A percentile compares a stretch with the other conserved stretches of the same genome.
Evolutionary conservation across 1,139 yeast species (phyloP).

Genomic region (Candida tropicalis): DNA sequence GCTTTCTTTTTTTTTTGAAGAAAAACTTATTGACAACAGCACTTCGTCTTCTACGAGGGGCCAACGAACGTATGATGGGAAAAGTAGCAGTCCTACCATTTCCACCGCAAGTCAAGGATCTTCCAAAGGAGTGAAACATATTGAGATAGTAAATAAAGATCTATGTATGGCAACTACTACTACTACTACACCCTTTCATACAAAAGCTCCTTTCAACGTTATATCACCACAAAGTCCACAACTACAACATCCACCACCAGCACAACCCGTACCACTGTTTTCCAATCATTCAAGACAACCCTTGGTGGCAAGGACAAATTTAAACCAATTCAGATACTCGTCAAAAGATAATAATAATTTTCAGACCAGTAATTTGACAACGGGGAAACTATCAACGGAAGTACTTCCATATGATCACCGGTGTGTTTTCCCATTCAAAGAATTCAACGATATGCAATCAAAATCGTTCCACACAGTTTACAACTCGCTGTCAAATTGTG

Average conservation of each 20-base stretch:
- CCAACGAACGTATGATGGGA: background rate
- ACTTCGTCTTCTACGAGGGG: background rate
- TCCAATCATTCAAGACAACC: slow-evolving; percentile 4
- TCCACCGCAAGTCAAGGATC: background rate
- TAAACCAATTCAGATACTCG: slow-evolving; percentile 4
- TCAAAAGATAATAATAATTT: background rate
- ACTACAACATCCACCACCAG: no score
- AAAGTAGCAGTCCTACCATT: background rate
- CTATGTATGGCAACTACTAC: no score
- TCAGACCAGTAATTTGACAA: background rate
- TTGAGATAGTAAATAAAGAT: no score
- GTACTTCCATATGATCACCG: slow-evolving; percentile 13
- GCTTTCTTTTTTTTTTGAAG: background rate
- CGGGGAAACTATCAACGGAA: slow-evolving; percentile 5
- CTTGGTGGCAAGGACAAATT: slow-evolving; percentile 6
- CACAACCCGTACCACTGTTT: background rate
- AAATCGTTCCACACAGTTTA: slow-evolving; percentile 40
- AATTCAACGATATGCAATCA: slow-evolving; percentile 55
- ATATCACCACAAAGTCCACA: no score
- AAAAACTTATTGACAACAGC: background rate
- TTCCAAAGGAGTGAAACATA: background rate
- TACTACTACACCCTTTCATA: no score
- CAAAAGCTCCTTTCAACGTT: no score
- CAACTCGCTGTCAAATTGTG: slow-evolving; percentile 38
- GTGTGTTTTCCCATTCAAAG: slow-evolving; percentile 31